These are phyloP conservation scores for Discostella stelligeroides DNA, from an alignment of 108 stramenopile genomes.

Conservation along the genomic window DNA sequence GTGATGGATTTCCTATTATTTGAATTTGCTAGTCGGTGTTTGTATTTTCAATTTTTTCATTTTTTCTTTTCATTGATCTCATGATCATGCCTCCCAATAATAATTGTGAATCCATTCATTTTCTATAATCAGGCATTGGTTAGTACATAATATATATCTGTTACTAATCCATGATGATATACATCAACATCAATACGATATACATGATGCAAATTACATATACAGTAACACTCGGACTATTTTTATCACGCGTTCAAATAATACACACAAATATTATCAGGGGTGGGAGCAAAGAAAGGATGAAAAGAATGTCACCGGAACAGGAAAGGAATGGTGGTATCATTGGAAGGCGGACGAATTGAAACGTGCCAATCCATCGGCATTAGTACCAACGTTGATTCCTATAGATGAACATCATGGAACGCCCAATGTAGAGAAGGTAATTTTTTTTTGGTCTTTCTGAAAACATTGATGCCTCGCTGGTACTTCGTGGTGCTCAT, in stretches of 20 bases:
- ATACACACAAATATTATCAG: not conserved
- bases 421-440: slow-evolving; percentile 49
- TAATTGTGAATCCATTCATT: no score
- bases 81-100: no score
- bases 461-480: not conserved
- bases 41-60: no score
- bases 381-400: slow-evolving; percentile 80
- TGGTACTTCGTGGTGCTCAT: no score
- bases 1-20: no score
- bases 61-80: no score
- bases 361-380: slow-evolving; percentile 65
- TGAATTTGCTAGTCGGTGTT: no score
- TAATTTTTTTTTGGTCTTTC: slow-evolving; percentile 1
- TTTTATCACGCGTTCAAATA: no score
- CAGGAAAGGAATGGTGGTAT: slow-evolving; percentile 89
- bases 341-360: slow-evolving; percentile 87
- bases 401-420: slow-evolving; percentile 43
- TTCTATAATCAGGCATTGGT: slow-evolving; percentile 12
- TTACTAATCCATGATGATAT: no score
- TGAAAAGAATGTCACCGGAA: slow-evolving; percentile 69
- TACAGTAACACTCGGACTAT: no score
- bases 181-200: no score
- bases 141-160: not conserved
- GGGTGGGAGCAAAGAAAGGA: slow-evolving; percentile 84
- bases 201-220: no score